These are phyloP conservation scores for Lotmaria passim DNA, from an alignment of 208 protist genomes.

Conservation along the genomic window DNA sequence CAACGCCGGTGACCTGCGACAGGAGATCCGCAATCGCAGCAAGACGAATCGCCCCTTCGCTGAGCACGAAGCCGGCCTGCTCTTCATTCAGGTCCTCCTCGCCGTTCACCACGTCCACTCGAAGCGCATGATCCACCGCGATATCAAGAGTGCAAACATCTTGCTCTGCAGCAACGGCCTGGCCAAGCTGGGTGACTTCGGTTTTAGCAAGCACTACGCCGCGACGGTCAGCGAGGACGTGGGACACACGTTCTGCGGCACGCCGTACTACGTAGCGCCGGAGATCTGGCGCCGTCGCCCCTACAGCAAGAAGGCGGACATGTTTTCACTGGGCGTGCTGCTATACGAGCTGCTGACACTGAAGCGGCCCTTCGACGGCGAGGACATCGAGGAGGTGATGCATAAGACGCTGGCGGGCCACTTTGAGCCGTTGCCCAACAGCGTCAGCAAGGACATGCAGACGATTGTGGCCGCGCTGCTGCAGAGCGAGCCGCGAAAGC, in stretches of 20 bases:
- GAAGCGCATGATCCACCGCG: slow-evolving; percentile 84
- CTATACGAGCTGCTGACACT: slow-evolving; percentile 89
- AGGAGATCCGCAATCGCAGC: slow-evolving; percentile 72
- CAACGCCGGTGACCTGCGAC: slow-evolving; percentile 82
- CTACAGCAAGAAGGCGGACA: slow-evolving; percentile 94
- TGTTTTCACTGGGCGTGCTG: slow-evolving; percentile 91
- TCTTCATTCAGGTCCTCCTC: slow-evolving; percentile 79
- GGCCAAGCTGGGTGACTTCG: slow-evolving; percentile 89
- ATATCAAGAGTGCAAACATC: slow-evolving; percentile 90
- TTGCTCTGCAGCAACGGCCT: slow-evolving; percentile 79
- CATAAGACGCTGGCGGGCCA: slow-evolving; percentile 65
- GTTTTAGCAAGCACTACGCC: slow-evolving; percentile 72
- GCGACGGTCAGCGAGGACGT: slow-evolving; percentile 57
- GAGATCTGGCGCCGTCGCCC: slow-evolving; percentile 91
- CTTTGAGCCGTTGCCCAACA: slow-evolving; percentile 55
- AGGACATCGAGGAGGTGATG: slow-evolving; percentile 77
- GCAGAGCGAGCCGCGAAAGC: slow-evolving; percentile 49
- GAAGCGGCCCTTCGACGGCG: slow-evolving; percentile 81
- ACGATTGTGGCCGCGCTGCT: slow-evolving; percentile 63
- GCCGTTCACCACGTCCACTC: slow-evolving; percentile 87
- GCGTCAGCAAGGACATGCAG: slow-evolving; percentile 64
- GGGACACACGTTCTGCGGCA: slow-evolving; percentile 77
- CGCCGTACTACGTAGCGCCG: slow-evolving; percentile 92
- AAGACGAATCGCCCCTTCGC: slow-evolving; percentile 41
- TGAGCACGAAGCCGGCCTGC: slow-evolving; percentile 72